These are phyloP conservation scores for Glarea lozoyensis DNA, from an alignment of 495 filamentous ascomycete species.

Conservation along the genomic window DNA sequence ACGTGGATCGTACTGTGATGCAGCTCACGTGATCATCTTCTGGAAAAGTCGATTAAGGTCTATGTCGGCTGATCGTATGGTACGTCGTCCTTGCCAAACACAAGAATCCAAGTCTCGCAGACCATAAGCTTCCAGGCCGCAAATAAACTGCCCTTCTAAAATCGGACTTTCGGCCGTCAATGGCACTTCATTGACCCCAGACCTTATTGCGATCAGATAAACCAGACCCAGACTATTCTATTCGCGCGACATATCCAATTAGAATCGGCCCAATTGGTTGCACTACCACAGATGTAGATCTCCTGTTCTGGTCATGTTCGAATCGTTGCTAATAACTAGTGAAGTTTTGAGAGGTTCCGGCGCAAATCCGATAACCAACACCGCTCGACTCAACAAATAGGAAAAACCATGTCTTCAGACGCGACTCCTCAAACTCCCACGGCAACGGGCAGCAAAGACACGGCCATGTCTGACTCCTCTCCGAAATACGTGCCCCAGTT, in stretches of 20 bases:
- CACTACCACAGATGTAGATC: not conserved
- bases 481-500: slow-evolving; percentile 36
- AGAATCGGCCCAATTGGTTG: slow-evolving; percentile 5
- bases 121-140: not conserved
- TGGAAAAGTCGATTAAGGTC: too few species aligned
- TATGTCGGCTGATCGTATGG: slow-evolving; percentile 7
- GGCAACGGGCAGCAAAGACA: slow-evolving; percentile 8
- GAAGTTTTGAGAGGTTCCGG: slow-evolving; percentile 5
- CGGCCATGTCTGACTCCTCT: slow-evolving; percentile 11
- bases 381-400: too few species aligned
- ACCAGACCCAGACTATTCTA: not conserved
- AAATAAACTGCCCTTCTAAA: not conserved
- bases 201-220: not conserved
- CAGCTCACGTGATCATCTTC: too few species aligned
- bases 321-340: not conserved
- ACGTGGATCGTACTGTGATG: too few species aligned
- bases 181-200: slow-evolving; percentile 6
- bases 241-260: slow-evolving; percentile 2
- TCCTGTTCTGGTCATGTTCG: not conserved
- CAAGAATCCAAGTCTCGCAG: slow-evolving; percentile 4
- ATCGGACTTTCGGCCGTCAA: slow-evolving; percentile 1
- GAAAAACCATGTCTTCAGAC: slow-evolving; percentile 11
- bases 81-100: not conserved
- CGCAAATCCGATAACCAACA: slow-evolving; percentile 10
- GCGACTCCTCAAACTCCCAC: slow-evolving; percentile 7